Conservation (phyloP, 768 basidiomycete species). For the Lentinula lateritia region DNA sequence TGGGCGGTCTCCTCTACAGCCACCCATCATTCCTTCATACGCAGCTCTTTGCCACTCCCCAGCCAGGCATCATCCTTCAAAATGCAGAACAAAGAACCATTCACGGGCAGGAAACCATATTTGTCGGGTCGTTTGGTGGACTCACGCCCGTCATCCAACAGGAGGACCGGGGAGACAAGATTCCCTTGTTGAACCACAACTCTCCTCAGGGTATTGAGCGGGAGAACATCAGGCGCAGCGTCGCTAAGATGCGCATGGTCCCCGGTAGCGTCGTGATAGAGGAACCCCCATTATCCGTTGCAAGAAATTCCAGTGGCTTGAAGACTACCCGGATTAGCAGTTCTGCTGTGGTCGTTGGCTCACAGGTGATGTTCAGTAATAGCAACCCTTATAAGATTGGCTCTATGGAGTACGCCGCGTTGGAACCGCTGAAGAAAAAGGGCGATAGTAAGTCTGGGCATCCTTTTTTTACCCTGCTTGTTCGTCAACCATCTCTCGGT, state of each 20-base stretch:
- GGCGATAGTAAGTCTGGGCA: not conserved
- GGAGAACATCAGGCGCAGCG: not conserved
- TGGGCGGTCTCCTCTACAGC: slow-evolving; percentile 59
- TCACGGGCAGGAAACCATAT: slow-evolving; percentile 8
- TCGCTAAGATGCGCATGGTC: slow-evolving; percentile 2
- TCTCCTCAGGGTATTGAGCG: not conserved
- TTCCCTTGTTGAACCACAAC: not conserved
- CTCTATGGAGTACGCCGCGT: slow-evolving; percentile 4
- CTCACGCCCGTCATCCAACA: slow-evolving; percentile 19
- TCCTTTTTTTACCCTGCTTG: not conserved
- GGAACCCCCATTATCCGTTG: not conserved
- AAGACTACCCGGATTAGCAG: not conserved
- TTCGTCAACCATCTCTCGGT: not conserved
- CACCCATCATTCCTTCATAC: slow-evolving; percentile 49
- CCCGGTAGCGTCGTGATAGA: not conserved
- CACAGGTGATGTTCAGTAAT: not conserved
- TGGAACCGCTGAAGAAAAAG: not conserved
- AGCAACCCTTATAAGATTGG: slow-evolving; percentile 2
- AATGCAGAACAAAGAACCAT: not conserved
- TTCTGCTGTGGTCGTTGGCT: not conserved
- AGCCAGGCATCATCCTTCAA: slow-evolving; percentile 56
- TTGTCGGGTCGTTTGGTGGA: slow-evolving; percentile 41
- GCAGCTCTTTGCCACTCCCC: slow-evolving; percentile 40
- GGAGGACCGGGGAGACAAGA: not conserved
- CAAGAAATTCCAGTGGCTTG: not conserved